phyloP scores from a whole-genome alignment of 1,284 basidiomycete species.

The Pterula multifida region DNA sequence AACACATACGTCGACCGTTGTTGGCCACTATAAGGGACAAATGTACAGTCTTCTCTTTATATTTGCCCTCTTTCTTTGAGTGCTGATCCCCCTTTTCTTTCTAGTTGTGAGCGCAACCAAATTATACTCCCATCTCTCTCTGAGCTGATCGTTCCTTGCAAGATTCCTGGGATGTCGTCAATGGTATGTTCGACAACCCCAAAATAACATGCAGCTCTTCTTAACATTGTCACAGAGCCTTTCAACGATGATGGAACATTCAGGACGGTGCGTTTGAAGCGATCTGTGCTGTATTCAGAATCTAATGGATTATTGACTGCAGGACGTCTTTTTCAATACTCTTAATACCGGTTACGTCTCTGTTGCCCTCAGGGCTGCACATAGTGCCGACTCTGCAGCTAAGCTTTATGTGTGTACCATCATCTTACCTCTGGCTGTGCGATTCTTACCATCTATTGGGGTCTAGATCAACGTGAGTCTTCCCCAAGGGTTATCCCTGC shows the following conservation, averaged over 20 bases:
- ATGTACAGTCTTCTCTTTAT: slow-evolving; percentile 34
- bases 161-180: slow-evolving; percentile 26
- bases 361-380: slow-evolving; percentile 27
- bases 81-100: neutral
- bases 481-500: neutral
- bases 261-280: slow-evolving; percentile 17
- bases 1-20: slow-evolving; percentile 33
- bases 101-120: neutral
- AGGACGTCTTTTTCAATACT: slow-evolving; percentile 24
- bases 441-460: neutral
- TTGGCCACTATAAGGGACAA: slow-evolving; percentile 37
- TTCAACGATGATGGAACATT: slow-evolving; percentile 50
- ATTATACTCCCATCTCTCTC: neutral
- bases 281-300: slow-evolving; percentile 12
- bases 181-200: slow-evolving; percentile 11
- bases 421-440: neutral
- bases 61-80: slow-evolving; percentile 10
- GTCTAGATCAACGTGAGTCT: slow-evolving; percentile 15
- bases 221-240: slow-evolving; percentile 21
- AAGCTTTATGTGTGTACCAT: slow-evolving; percentile 26
- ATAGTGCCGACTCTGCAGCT: slow-evolving; percentile 26
- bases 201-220: neutral
- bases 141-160: neutral
- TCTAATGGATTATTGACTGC: no score
- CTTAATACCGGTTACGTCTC: slow-evolving; percentile 25